Conservation (phyloP, 305 asterid genomes). For the Coffea humblotiana region DNA sequence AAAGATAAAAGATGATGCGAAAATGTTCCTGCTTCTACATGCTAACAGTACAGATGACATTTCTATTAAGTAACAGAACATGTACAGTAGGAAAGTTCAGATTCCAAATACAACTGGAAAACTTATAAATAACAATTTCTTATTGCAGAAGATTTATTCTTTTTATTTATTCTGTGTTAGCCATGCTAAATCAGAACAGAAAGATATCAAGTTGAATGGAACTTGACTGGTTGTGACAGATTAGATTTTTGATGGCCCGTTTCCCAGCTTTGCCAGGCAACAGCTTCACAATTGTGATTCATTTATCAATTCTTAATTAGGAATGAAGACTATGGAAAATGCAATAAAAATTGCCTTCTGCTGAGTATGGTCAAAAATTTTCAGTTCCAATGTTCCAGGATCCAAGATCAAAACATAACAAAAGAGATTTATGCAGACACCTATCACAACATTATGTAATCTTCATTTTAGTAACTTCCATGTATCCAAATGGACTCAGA, state of each 20-base stretch:
- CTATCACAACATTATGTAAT: neutral
- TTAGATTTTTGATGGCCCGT: neutral
- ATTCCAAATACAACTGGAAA: neutral
- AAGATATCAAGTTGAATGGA: slow-evolving; percentile 8
- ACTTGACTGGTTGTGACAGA: neutral
- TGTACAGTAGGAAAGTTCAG: neutral
- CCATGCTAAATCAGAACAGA: neutral
- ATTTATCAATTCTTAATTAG: neutral
- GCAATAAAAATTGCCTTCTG: neutral
- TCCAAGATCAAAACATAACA: neutral
- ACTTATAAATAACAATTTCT: neutral
- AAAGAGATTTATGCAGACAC: neutral
- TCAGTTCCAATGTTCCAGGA: neutral
- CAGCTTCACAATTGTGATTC: neutral
- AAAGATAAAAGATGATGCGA: neutral
- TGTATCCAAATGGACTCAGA: neutral
- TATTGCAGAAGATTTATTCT: neutral
- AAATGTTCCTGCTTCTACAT: neutral
- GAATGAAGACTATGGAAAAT: neutral
- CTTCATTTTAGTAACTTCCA: neutral
- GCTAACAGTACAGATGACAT: neutral
- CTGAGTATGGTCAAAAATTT: neutral
- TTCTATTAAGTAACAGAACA: neutral
- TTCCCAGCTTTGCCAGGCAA: slow-evolving; percentile 4
- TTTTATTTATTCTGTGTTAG: neutral